Evolutionary conservation across 208 protist species (phyloP).

Genomic region (Naegleria fowleri): DNA sequence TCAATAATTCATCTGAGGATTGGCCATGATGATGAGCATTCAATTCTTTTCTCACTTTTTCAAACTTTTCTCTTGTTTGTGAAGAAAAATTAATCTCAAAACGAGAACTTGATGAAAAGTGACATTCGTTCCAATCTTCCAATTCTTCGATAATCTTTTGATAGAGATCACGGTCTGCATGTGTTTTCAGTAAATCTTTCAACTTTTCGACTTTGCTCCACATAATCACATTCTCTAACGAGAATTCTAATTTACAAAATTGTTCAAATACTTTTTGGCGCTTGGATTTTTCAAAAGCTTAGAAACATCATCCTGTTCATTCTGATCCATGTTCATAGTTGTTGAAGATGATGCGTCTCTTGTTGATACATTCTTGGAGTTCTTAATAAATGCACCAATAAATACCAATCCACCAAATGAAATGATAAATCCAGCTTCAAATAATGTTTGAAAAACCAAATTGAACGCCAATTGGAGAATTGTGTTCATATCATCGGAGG

Average conservation of each 20-base stretch:
- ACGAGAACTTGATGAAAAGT: no score
- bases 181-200: no score
- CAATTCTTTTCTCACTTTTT: no score
- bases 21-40: no score
- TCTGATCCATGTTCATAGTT: not conserved
- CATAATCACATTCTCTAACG: not conserved
- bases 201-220: not conserved
- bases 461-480: not conserved
- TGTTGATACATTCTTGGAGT: not conserved
- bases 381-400: not conserved
- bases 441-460: not conserved
- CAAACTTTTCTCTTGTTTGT: no score
- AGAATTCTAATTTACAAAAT: not conserved
- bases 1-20: no score
- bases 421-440: not conserved
- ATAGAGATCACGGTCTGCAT: no score
- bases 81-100: no score
- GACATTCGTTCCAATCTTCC: no score
- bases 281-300: not conserved
- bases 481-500: no score
- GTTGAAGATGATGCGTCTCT: not conserved
- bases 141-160: no score
- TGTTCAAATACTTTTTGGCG: not conserved
- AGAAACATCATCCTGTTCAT: not conserved
- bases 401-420: not conserved